Base-by-base conservation (phyloP, 2,329 filamentous ascomycete genomes). In the Plenodomus tracheiphilus region DNA sequence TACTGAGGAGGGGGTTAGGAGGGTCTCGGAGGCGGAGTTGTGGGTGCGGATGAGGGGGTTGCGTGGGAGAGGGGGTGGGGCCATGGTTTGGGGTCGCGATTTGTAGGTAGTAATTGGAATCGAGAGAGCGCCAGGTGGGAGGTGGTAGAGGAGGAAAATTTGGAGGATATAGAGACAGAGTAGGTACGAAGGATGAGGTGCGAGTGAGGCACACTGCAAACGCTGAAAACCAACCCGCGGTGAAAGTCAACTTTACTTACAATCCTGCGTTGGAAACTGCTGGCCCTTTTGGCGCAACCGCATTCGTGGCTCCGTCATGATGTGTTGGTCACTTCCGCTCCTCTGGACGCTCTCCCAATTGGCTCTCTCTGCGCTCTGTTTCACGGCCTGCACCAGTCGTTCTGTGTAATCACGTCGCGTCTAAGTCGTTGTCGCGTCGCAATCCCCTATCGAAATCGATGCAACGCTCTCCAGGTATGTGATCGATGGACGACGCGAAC, bases 241-340 rank as follows among this genome's bases (percentile, higher is more conserved):
- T 3, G 39, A 39, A 38, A 38, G 39, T 37, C 35, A 13, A 51
- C 34, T 41, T 19, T 20, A 65, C 70, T 57, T 61, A 74, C 72
- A 70, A 55, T 78, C 75, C 44, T 65, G 58, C 7, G 72, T 66
- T 4, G 69, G 68, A 62, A 79, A 79, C 61, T 78, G 72, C 52
- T 74, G 73, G 62, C 75, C 75, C 56, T 78, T 77, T 41, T 74
- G 69, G 58, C 77, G 75, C 56, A 72, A 63, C 42, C 77, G 70
- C 71, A 77, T 75, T 57, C 77, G 76, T 43, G 76, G 76, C 62
- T 79, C 77, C 16, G 76, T 74, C 77, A 79, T 79, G 16, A 18
- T 65, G 53, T 41, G 41, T 17, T 37, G 18, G 16, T 37, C 35
- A n/a, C 17, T 34, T 30, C 21, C 8, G 22, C 37, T 15, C 19